Percentiles rank a stretch among this genome's conserved stretches.
Evolutionary conservation across 2,329 filamentous ascomycete genomes (phyloP).

Genomic region (Talaromyces sp.): DNA sequence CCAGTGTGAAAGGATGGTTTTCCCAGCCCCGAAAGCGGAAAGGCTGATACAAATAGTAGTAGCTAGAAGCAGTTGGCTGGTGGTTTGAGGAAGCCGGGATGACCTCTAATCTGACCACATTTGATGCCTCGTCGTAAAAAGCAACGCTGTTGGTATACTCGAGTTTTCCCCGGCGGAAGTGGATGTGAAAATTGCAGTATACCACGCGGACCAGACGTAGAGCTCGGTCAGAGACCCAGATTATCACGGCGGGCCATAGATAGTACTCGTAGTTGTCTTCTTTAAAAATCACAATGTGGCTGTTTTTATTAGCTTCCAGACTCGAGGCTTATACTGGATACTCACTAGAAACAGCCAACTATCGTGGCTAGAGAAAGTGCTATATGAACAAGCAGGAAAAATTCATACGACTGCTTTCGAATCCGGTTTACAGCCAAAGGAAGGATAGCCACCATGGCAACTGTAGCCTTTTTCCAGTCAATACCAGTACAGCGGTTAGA

Average conservation of each 20-base stretch:
- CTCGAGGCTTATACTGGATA: constrained; percentile 19
- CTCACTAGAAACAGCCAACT: constrained; percentile 42
- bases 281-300: constrained; percentile 45
- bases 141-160: constrained; percentile 33
- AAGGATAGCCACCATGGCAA: constrained; percentile 37
- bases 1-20: constrained; percentile 49
- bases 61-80: constrained; percentile 1
- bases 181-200: constrained; percentile 40
- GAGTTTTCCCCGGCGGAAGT: constrained; percentile 11
- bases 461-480: constrained; percentile 13
- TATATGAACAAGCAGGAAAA: constrained; percentile 37
- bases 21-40: constrained; percentile 34
- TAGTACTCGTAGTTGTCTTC: constrained; percentile 46
- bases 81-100: constrained; percentile 24
- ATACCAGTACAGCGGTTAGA: not conserved
- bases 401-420: constrained; percentile 39
- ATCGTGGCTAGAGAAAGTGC: constrained; percentile 33
- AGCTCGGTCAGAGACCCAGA: constrained; percentile 47
- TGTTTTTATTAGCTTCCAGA: constrained; percentile 14
- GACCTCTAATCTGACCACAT: constrained; percentile 46
- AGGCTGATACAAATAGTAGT: constrained; percentile 6
- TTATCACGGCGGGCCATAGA: constrained; percentile 44
- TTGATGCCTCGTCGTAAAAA: constrained; percentile 39
- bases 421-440: constrained; percentile 44
- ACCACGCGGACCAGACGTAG: constrained; percentile 40